phyloP scores from a whole-genome alignment of 306 rosid species.

The Acacia crassicarpa region DNA sequence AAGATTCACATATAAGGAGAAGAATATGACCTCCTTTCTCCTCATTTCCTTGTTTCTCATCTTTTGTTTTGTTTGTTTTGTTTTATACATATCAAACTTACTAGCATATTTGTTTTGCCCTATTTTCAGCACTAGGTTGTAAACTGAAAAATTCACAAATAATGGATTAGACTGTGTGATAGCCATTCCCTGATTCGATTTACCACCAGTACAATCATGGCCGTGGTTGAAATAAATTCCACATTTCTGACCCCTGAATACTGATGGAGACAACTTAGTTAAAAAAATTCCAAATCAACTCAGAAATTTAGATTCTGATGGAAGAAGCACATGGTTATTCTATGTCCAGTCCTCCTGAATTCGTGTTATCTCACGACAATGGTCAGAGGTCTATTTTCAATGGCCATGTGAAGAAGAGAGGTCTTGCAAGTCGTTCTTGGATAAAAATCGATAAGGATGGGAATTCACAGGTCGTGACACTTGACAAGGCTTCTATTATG shows the following conservation, averaged over 20 bases:
- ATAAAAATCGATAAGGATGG: conserved; percentile 75
- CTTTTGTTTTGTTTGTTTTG: neutral
- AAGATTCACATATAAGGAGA: neutral
- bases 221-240: conserved; percentile 31
- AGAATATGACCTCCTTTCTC: neutral
- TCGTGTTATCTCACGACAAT: conserved; percentile 27
- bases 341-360: conserved; percentile 36
- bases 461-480: conserved; percentile 56
- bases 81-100: conserved; percentile 1
- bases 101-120: conserved; percentile 13
- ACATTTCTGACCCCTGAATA: neutral
- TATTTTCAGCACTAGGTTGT: conserved; percentile 21
- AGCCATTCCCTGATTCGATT: neutral
- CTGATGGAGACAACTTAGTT: conserved; percentile 8
- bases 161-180: conserved; percentile 13
- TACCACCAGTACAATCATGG: neutral
- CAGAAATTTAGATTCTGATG: conserved; percentile 44
- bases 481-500: conserved; percentile 94
- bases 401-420: conserved; percentile 66
- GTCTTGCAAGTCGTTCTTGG: conserved; percentile 96
- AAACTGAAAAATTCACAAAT: conserved; percentile 20
- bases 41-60: neutral
- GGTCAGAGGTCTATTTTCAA: conserved; percentile 31
- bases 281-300: conserved; percentile 12
- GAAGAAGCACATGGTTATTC: conserved; percentile 41